Conservation (phyloP, 345 rosid genomes). For the Anacardium occidentale region DNA sequence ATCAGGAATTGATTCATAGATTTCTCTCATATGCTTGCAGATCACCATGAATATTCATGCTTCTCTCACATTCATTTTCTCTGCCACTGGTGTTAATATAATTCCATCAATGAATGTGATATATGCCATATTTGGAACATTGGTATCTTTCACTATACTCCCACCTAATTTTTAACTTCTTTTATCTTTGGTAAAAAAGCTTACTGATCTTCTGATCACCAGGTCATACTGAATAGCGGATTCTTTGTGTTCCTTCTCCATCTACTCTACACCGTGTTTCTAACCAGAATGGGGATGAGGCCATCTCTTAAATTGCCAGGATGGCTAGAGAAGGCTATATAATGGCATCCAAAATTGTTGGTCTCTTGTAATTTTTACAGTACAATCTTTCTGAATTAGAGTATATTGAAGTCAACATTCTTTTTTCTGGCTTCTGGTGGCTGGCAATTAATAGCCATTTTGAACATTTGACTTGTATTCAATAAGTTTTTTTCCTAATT, state of each 20-base stretch:
- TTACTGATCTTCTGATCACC: constrained; percentile 24
- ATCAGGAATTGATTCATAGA: constrained; percentile 6
- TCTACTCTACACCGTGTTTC: constrained; percentile 70
- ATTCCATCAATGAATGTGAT: constrained; percentile 79
- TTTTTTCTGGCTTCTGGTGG: neutral
- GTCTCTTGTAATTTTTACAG: neutral
- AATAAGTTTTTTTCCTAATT: neutral
- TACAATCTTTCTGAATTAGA: neutral
- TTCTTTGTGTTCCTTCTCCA: constrained; percentile 82
- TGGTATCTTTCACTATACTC: constrained; percentile 46
- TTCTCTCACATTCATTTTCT: constrained; percentile 61
- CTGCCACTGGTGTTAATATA: constrained; percentile 70
- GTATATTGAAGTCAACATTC: neutral
- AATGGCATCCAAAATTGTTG: constrained; percentile 11
- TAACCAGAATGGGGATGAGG: constrained; percentile 79
- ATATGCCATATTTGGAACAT: constrained; percentile 67
- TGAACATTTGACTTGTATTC: neutral
- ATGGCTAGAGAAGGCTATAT: constrained; percentile 78
- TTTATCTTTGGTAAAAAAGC: constrained; percentile 1
- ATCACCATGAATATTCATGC: constrained; percentile 91
- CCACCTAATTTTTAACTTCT: neutral
- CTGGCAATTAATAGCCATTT: neutral
- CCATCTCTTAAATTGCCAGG: constrained; percentile 61
- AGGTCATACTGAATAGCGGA: constrained; percentile 80
- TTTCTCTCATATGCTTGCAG: constrained; percentile 39